Percentiles rank a stretch among this genome's conserved stretches.
Conservation (phyloP, 2,329 filamentous ascomycete species). For the Dryadomyces quercus-mongolicae region DNA sequence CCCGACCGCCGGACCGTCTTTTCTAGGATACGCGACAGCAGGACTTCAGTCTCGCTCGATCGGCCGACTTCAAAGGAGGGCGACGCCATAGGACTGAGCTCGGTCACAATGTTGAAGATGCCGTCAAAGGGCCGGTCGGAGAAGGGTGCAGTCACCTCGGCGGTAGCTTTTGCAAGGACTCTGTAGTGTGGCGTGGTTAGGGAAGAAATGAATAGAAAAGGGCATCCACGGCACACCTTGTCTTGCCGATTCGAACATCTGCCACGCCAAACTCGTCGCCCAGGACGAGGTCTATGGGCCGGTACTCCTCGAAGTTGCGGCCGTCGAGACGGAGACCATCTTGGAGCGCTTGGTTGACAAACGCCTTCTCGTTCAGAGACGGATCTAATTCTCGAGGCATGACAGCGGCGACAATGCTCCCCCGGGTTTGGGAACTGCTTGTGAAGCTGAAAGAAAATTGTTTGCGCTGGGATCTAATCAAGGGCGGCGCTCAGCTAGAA, state of each 20-base stretch:
- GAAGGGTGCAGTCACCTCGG: constrained; percentile 77
- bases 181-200: constrained; percentile 28
- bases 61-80: constrained; percentile 81
- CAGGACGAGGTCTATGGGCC: constrained; percentile 66
- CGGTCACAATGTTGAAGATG: constrained; percentile 82
- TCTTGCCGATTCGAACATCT: constrained; percentile 81
- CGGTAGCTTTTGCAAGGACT: constrained; percentile 72
- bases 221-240: constrained; percentile 42
- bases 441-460: not conserved
- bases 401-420: constrained; percentile 14
- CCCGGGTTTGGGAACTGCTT: not conserved
- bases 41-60: constrained; percentile 70
- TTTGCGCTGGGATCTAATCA: not conserved
- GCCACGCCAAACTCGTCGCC: constrained; percentile 85
- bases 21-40: constrained; percentile 80
- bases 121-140: constrained; percentile 89
- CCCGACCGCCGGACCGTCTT: constrained; percentile 87
- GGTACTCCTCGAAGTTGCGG: constrained; percentile 68
- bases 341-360: constrained; percentile 70
- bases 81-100: constrained; percentile 84
- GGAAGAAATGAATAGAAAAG: not conserved
- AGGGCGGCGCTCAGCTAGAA: not conserved
- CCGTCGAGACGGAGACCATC: constrained; percentile 77
- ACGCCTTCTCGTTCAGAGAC: constrained; percentile 77
- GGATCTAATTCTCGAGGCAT: constrained; percentile 94